Evolutionary conservation across 2,329 filamentous ascomycete species (phyloP).

Genomic region (Cercospora brassicicola): DNA sequence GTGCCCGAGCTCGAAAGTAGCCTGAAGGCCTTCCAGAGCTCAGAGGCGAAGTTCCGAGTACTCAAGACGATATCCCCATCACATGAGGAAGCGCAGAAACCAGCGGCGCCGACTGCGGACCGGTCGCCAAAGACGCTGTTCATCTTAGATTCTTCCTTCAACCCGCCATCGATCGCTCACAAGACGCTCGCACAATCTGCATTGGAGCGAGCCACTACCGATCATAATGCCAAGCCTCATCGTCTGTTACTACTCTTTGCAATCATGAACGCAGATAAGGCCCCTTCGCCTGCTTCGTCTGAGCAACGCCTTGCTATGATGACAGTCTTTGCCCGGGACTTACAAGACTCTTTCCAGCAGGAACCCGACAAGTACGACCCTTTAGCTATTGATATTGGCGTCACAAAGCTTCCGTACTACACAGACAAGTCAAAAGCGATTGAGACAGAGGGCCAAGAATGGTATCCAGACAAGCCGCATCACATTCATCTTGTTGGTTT

Average conservation of each 20-base stretch:
- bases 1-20: constrained; percentile 40
- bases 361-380: constrained; percentile 37
- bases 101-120: constrained; percentile 15
- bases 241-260: constrained; percentile 61
- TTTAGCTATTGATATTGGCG: constrained; percentile 61
- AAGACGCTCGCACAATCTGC: constrained; percentile 57
- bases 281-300: constrained; percentile 66
- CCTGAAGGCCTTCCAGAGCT: constrained; percentile 48
- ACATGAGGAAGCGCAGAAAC: constrained; percentile 21
- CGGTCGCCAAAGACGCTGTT: constrained; percentile 52
- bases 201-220: constrained; percentile 42
- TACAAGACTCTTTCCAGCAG: constrained; percentile 36
- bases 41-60: constrained; percentile 39
- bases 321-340: constrained; percentile 64
- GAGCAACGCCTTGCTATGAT: constrained; percentile 70
- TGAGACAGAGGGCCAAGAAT: constrained; percentile 40
- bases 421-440: constrained; percentile 68
- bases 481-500: constrained; percentile 73
- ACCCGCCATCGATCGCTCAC: constrained; percentile 63
- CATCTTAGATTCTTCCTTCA: constrained; percentile 67
- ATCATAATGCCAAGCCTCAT: constrained; percentile 40
- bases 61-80: constrained; percentile 37
- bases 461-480: constrained; percentile 39
- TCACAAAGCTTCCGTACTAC: constrained; percentile 73
- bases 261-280: constrained; percentile 66